phyloP scores from a whole-genome alignment of 2,329 filamentous ascomycete genomes.

The Colletotrichum spaethianum region DNA sequence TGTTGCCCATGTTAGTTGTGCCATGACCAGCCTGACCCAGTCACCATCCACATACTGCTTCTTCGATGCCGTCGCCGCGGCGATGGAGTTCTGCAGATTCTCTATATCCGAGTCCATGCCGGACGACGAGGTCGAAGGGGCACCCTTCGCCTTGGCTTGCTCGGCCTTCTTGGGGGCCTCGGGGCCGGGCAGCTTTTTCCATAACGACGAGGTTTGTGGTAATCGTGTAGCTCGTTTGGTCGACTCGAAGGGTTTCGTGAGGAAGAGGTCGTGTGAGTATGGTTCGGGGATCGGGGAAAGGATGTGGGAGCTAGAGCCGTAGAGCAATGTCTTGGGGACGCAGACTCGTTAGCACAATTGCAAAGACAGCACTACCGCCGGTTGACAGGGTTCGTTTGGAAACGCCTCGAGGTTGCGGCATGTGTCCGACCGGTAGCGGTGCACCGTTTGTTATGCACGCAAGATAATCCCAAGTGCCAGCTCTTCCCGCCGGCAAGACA shows the following conservation, averaged over 20 bases:
- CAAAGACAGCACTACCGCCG: background rate
- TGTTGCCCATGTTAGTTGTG: constrained; percentile 50
- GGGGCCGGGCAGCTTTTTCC: constrained; percentile 52
- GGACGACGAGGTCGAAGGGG: constrained; percentile 54
- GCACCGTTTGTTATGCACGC: constrained; percentile 26
- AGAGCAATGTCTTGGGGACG: constrained; percentile 64
- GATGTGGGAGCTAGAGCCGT: constrained; percentile 64
- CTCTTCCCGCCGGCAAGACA: constrained; percentile 25
- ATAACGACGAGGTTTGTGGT: constrained; percentile 66
- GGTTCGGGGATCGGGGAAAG: constrained; percentile 61
- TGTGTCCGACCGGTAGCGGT: constrained; percentile 19
- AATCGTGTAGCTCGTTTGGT: constrained; percentile 63
- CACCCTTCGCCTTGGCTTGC: constrained; percentile 48
- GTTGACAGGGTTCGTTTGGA: background rate
- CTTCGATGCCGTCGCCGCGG: constrained; percentile 60
- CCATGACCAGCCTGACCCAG: constrained; percentile 31
- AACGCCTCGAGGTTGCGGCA: background rate
- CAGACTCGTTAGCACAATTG: constrained; percentile 25
- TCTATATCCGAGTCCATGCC: constrained; percentile 65
- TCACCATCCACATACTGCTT: constrained; percentile 49
- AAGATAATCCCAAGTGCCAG: background rate
- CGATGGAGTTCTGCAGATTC: constrained; percentile 61
- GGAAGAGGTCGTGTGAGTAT: constrained; percentile 69
- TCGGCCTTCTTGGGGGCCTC: constrained; percentile 50
- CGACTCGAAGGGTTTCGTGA: constrained; percentile 65